Evolutionary conservation across 306 rosid species (phyloP), one percentile per base, ranked within the genome.

Genomic region (Oxytropis ochrocephala): DNA sequence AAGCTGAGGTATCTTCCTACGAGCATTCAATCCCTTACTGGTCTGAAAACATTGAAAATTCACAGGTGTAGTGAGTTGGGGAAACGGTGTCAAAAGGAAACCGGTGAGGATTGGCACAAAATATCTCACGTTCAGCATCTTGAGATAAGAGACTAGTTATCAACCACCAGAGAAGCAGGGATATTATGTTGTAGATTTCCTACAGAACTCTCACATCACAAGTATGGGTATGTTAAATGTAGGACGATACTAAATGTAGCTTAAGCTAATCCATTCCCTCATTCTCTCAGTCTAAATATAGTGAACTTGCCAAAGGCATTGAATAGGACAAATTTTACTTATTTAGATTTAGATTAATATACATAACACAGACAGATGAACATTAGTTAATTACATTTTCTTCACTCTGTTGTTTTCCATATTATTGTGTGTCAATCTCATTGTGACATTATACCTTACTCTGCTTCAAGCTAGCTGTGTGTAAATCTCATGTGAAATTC

Each of bases 381-480:
- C 46, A 29, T 43, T 75, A 44, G 5, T 6, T 30, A 16, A 53
- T 66, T 53, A 46, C 60, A 44, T 59, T 65, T 35, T 69, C 41
- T 14, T 52, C 64, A 51, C 52, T 59, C 17, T 64, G n/a, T 7
- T 41, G 35, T 35, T 64, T 42, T 48, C n/a, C 21, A 8, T 50
- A 9, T 32, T 32, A 69, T 21, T 27, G 42, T 44, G 48, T 30
- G 71, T 52, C 39, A 66, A 53, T 74, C 76, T 80, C 57, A 80
- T 49, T 51, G 53, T 55, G 17, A 43, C 21, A 74, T 55, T n/a
- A n/a, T 57, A 17, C 97, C 94, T 50, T 85, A 82, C 88, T 89
- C 90, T 41, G 81, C 91, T 33, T 57, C 85, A 49, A 89, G 88
- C 70, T 10, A 66, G 2, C 58, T 89, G 21, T 67, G 72, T 76